Evolutionary conservation across 768 basidiomycete species (phyloP), one percentile per base, ranked within the genome.

Genomic region (Hericium erinaceus): DNA sequence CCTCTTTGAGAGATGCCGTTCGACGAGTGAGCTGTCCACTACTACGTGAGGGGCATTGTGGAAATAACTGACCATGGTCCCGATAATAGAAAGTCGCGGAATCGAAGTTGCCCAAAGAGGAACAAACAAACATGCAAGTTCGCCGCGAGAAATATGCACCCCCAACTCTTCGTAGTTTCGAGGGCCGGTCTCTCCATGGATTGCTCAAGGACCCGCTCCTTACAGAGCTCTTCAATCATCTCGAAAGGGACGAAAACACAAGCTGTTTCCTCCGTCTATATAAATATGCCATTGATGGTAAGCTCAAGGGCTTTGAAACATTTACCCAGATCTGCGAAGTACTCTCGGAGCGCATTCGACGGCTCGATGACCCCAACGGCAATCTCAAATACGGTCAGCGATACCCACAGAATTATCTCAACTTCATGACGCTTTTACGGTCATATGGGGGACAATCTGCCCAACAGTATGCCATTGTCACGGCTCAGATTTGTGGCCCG

Each of bases 351-450:
- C 28, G 53, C 0, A 39, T 66, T 12, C 10, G 54, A 20, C 50
- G 59, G 12, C 38, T 57, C 1, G 39, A 48, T 9, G 56, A 60
- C 33, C 39, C 53, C 3, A 51, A 51, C 2, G 22, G 22, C 22
- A 26, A 26, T 3, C 49, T 57, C 20, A 66, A 66, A 54, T 56
- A 58, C 33, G 65, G 65, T 20, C 55, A 61, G 10, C 59, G 64
- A 3, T 60, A 62, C 15, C 58, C 55, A 11, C 4, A 41, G 33
- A 46, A 60, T 24, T 61, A 58, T 10, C 56, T 62, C n/a, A 64
- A 64, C 16, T 66, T 66, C 39, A 61, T 61, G 60, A 63, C 58
- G 8, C 53, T 63, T 4, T n/a, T 66, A 44, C 48, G 60, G 3
- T 61, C 59, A 7, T 57, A 64, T 48, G 65, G 65, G 0, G 65